Conservation (phyloP, 805 yeast species). For the Candida montana region DNA sequence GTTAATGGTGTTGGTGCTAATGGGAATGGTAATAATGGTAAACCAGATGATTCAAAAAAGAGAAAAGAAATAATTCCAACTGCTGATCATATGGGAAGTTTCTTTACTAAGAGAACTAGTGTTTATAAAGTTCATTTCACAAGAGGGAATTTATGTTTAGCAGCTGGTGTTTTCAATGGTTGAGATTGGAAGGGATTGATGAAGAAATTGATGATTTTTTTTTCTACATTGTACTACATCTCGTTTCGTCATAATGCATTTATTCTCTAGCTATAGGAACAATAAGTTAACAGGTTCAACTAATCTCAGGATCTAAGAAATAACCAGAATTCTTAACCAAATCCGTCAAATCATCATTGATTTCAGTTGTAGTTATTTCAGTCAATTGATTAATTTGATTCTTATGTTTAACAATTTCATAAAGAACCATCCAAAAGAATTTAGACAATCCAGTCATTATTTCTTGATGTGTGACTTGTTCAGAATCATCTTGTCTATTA, state of each 20-base stretch:
- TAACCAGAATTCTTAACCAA: conserved; percentile 1
- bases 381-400: not conserved
- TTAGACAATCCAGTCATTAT: not conserved
- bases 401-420: not conserved
- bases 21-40: conserved; percentile 21
- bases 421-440: not conserved
- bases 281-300: too few relatives aligned
- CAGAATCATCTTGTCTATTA: too few relatives aligned
- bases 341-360: not conserved
- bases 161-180: conserved; percentile 76
- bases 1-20: conserved; percentile 4
- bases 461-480: not conserved
- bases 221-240: too few relatives aligned
- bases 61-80: conserved; percentile 75
- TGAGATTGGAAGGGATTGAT: too few relatives aligned
- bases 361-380: not conserved
- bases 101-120: conserved; percentile 89
- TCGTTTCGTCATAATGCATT: too few relatives aligned
- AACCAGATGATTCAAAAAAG: conserved; percentile 43
- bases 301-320: not conserved
- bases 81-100: conserved; percentile 87
- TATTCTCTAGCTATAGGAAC: too few relatives aligned
- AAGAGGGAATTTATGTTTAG: conserved; percentile 81
- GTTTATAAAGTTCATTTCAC: conserved; percentile 92
- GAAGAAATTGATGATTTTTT: not conserved